Conservation (phyloP, 2,329 filamentous ascomycete genomes). For the Monilinia fructigena region DNA sequence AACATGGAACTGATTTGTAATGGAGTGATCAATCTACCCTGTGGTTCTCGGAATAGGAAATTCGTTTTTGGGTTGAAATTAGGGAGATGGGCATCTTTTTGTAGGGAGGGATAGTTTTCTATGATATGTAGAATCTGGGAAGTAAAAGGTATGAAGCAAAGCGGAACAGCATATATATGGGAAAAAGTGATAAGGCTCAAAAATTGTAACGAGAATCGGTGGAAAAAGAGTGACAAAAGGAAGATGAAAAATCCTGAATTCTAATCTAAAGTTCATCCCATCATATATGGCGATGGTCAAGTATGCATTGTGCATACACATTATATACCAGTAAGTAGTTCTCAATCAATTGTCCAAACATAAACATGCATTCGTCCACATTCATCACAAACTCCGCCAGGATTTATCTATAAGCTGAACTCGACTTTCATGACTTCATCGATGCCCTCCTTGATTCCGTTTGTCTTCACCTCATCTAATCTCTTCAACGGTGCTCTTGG, state of each 20-base stretch:
- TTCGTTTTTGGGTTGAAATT: not conserved
- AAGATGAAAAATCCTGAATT: not conserved
- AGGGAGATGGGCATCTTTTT: not conserved
- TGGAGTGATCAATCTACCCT: no score
- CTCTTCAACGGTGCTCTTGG: slow-evolving; percentile 71
- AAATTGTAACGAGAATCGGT: not conserved
- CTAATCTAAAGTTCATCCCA: slow-evolving; percentile 2
- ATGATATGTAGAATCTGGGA: not conserved
- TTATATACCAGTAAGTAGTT: not conserved
- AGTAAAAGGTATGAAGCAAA: not conserved
- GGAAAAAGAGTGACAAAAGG: not conserved
- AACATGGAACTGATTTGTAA: no score
- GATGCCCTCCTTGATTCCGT: slow-evolving; percentile 55
- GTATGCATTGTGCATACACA: slow-evolving; percentile 6
- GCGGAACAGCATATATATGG: not conserved
- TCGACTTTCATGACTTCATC: slow-evolving; percentile 66
- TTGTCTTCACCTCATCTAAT: slow-evolving; percentile 56
- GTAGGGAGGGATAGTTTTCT: not conserved
- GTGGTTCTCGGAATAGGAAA: no score
- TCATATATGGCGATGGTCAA: not conserved
- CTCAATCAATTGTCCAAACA: slow-evolving; percentile 1
- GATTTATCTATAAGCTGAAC: slow-evolving; percentile 41
- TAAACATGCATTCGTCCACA: not conserved
- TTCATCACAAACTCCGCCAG: not conserved
- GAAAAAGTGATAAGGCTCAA: not conserved